phyloP scores from a whole-genome alignment of 345 rosid genomes.

The Salix dunnii region DNA sequence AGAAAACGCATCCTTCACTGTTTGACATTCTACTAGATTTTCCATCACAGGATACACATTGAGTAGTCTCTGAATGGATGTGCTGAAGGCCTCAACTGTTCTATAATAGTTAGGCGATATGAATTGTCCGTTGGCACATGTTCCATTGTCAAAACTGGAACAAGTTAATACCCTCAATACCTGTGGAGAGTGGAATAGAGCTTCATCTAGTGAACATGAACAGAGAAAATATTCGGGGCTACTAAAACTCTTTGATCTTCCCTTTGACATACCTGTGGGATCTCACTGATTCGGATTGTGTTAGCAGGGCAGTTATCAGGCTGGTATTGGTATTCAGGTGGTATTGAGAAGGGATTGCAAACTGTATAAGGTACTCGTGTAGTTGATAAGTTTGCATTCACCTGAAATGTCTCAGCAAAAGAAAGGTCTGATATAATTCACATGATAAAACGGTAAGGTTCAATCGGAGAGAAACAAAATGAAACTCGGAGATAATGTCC shows the following conservation, averaged over 20 bases:
- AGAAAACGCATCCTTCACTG: slow-evolving; percentile 52
- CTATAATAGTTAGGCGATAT: slow-evolving; percentile 31
- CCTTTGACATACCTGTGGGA: slow-evolving; percentile 41
- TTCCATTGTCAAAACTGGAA: slow-evolving; percentile 35
- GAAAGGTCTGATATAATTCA: neutral
- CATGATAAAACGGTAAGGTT: neutral
- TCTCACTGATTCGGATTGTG: slow-evolving; percentile 46
- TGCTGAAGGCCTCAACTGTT: slow-evolving; percentile 44
- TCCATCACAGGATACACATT: slow-evolving; percentile 56
- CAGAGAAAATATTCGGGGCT: neutral
- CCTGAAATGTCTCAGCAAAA: slow-evolving; percentile 27
- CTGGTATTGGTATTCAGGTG: slow-evolving; percentile 50
- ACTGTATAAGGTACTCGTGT: slow-evolving; percentile 25
- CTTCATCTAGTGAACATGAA: neutral
- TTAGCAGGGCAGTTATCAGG: slow-evolving; percentile 45
- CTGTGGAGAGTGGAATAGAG: slow-evolving; percentile 4
- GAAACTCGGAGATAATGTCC: neutral
- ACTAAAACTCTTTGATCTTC: neutral
- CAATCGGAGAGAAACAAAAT: neutral
- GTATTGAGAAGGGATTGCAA: slow-evolving; percentile 71
- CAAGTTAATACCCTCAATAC: slow-evolving; percentile 41
- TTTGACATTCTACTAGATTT: slow-evolving; percentile 47
- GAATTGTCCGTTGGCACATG: slow-evolving; percentile 39
- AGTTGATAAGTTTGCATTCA: slow-evolving; percentile 51
- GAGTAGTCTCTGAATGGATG: slow-evolving; percentile 47